Evolutionary conservation across 164 flowering plant genomes (phyloP), one percentile per base, ranked within the genome.

Genomic region (Houttuynia cordata): DNA sequence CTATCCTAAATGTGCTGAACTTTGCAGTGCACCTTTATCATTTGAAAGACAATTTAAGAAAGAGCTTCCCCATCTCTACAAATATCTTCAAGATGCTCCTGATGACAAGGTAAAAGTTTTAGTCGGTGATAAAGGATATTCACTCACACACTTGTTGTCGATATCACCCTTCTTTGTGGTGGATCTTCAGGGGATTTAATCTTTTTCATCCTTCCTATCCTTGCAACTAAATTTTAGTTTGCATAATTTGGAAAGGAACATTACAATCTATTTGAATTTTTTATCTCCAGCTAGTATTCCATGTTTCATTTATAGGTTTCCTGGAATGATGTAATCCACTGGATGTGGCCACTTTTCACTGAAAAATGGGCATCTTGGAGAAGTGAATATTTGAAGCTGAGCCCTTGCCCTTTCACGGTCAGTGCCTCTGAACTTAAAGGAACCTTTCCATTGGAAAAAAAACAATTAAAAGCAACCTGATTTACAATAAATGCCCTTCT

Each of bases 261-360:
- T 30, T 30, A 30, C n/a, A n/a, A n/a, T n/a, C n/a, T n/a, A n/a
- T n/a, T n/a, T n/a, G n/a, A n/a, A n/a, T n/a, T n/a, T 30, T 30
- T 30, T 2, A 30, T 6, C 37, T 30, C 37, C 6, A 30, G 37
- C 4, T 30, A 6, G 37, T 30, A 30, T 6, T 30, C 7, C 41
- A 24, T 39, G 45, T 19, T 66, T 19, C 54, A 45, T 63, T 51
- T 63, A 34, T 71, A 88, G 96, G 83, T 83, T 61, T 73, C 82
- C 56, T 93, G 97, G 98, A 78, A 76, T 60, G 98, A 93, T 78
- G 88, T 92, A 24, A 74, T 71, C 59, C 98, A 92, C 61, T 89
- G 98, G 98, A 85, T 92, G 94, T 93, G 98, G 98, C 97, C 98
- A 59, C 90, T 93, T 71, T 93, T 87, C 72, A 78, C 84, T 22